Base-by-base conservation (phyloP, 805 yeast species). In the Komagataella mondaviorum region DNA sequence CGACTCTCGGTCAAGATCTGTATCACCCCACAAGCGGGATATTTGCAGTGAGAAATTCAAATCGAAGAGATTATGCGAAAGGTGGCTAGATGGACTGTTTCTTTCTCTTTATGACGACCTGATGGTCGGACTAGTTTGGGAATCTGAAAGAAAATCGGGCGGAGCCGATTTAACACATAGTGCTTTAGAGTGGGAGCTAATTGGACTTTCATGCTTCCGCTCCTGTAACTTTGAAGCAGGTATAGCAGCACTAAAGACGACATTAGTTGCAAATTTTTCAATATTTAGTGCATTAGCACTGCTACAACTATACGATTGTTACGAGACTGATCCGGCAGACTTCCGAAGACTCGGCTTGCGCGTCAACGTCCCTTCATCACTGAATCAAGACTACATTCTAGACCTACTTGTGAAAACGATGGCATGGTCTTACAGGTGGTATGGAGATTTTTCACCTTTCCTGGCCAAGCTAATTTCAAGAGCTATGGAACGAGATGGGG, bases 151-250 rank as follows among this genome's bases (percentile, higher is more conserved):
- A 22, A 48, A 52, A 3, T 55, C 52, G 48, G 58, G 54, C 6
- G 62, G 59, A 46, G 62, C 48, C 44, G 57, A 57, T 4, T 62
- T 70, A 12, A 71, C 69, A 51, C 82, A 80, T 56, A 77, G 81
- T 59, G 84, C 86, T 0, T 61, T 84, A 23, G 88, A 85, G 60
- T 85, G 91, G 91, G 85, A 81, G 58, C 65, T 84, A 55, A 69
- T 84, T 48, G 91, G 90, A 0, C 65, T 78, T 6, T 72, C 83
- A 18, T 68, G 76, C 36, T 63, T 68, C 49, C 68, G 78, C 55
- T 71, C 76, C 1, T 73, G 72, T 57, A 71, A 75, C 54, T 77
- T 63, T 59, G 70, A 69, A 48, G 73, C 74, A 48, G 74, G 76
- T 1, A 61, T 77, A 43, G 70, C 81, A 16, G 80, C 85, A 3